These are phyloP conservation scores for Calonectria multiphialidica DNA, from an alignment of 2,329 filamentous ascomycete genomes.

Conservation along the genomic window DNA sequence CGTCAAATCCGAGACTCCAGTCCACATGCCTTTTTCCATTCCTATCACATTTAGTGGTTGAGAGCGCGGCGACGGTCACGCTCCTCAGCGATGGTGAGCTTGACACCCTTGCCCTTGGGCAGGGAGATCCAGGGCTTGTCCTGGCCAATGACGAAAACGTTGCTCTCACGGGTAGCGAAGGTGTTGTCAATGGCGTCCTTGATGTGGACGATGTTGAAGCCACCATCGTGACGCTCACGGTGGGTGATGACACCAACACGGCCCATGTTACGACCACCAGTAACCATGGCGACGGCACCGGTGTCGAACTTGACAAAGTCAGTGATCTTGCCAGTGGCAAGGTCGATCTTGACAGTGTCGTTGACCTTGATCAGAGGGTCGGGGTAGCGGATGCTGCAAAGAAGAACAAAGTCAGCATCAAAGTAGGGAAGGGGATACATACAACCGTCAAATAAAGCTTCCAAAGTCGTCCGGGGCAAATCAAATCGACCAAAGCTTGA, in stretches of 20 bases:
- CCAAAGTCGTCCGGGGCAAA: conserved; percentile 48
- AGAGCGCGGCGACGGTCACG: conserved; percentile 93
- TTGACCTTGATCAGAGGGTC: conserved; percentile 99
- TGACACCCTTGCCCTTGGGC: conserved; percentile 99
- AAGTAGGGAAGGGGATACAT: conserved; percentile 54
- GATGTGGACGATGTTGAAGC: conserved; percentile 99
- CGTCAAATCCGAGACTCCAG: conserved; percentile 57
- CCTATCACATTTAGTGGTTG: conserved; percentile 60
- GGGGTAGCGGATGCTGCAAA: conserved; percentile 94
- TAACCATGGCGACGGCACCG: conserved; percentile 97
- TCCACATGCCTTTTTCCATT: conserved; percentile 51
- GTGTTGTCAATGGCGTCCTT: conserved; percentile 99
- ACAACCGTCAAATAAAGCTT: conserved; percentile 65
- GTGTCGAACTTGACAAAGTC: conserved; percentile 99
- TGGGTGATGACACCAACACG: conserved; percentile 99
- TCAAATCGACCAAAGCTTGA: conserved; percentile 90
- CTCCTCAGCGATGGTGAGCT: conserved; percentile 99
- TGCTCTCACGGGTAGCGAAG: conserved; percentile 98
- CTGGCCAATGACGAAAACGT: conserved; percentile 98
- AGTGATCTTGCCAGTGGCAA: conserved; percentile 95
- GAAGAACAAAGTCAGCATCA: conserved; percentile 52
- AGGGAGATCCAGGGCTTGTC: conserved; percentile 99
- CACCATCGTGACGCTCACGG: conserved; percentile 99
- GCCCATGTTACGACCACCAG: conserved; percentile 99
- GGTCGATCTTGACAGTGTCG: conserved; percentile 99